These are phyloP conservation scores for Daldinia loculata DNA, from an alignment of 495 filamentous ascomycete genomes.

Conservation along the genomic window DNA sequence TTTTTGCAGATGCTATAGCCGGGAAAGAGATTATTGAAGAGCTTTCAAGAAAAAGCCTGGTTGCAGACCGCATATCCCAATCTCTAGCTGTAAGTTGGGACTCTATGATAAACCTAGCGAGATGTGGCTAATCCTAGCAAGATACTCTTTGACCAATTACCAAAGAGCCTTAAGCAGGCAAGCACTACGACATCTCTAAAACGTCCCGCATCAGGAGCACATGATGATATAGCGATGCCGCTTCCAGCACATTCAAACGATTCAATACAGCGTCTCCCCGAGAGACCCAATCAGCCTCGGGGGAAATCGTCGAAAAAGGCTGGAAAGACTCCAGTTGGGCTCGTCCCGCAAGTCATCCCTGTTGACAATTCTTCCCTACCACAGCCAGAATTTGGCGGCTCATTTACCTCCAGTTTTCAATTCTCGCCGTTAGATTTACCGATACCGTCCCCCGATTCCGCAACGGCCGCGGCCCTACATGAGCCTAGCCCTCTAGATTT, in stretches of 20 bases:
- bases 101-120: not conserved
- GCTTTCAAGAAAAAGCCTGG: slow-evolving; percentile 83
- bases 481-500: slow-evolving; percentile 46
- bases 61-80: slow-evolving; percentile 83
- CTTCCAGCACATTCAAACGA: slow-evolving; percentile 20
- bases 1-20: slow-evolving; percentile 82
- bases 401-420: slow-evolving; percentile 38
- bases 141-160: slow-evolving; percentile 83
- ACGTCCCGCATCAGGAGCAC: slow-evolving; percentile 61
- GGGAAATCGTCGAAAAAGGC: slow-evolving; percentile 41
- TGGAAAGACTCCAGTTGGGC: slow-evolving; percentile 32
- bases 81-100: slow-evolving; percentile 68
- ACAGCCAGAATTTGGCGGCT: slow-evolving; percentile 34
- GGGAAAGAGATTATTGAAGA: slow-evolving; percentile 82
- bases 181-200: slow-evolving; percentile 61
- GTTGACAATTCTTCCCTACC: slow-evolving; percentile 46
- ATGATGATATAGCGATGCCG: slow-evolving; percentile 39
- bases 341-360: slow-evolving; percentile 46
- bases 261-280: slow-evolving; percentile 43
- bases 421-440: slow-evolving; percentile 41
- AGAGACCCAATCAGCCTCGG: slow-evolving; percentile 48
- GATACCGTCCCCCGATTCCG: slow-evolving; percentile 46
- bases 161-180: slow-evolving; percentile 66
- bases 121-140: slow-evolving; percentile 44
- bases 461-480: slow-evolving; percentile 36